A percentile compares a stretch with the other conserved stretches of the same genome.
Conservation (phyloP, 345 rosid species). For the Boechera divaricarpa region DNA sequence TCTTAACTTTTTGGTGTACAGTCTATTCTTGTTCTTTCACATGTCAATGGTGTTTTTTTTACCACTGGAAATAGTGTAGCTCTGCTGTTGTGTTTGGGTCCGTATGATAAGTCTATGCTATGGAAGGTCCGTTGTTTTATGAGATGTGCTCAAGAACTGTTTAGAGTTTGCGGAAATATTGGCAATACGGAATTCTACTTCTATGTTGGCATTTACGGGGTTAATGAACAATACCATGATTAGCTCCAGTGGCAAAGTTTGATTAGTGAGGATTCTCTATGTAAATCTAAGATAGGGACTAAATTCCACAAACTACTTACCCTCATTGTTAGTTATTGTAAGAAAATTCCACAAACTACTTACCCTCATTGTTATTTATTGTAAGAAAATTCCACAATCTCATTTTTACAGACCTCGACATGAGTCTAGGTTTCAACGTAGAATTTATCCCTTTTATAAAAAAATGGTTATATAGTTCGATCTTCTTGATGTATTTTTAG, state of each 20-base stretch:
- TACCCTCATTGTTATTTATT: not conserved
- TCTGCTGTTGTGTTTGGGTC: slow-evolving; percentile 1
- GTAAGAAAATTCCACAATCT: not conserved
- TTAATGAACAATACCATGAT: not conserved
- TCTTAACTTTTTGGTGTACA: slow-evolving; percentile 9
- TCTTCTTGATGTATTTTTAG: not conserved
- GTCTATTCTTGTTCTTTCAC: slow-evolving; percentile 21
- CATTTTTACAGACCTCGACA: not conserved
- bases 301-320: not conserved
- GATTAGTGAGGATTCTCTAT: not conserved
- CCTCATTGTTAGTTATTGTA: not conserved
- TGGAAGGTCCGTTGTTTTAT: slow-evolving; percentile 14
- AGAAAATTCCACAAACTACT: not conserved
- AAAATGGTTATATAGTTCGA: not conserved
- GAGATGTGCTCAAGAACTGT: slow-evolving; percentile 15
- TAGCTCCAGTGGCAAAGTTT: not conserved
- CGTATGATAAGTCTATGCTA: not conserved
- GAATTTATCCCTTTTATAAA: not conserved
- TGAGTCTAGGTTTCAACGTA: not conserved
- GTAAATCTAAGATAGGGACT: not conserved
- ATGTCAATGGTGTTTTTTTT: slow-evolving; percentile 15
- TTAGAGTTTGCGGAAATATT: not conserved
- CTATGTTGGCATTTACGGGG: not conserved
- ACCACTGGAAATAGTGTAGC: not conserved
- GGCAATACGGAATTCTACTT: not conserved